Conservation (phyloP, 202 grass and related monocot genomes). For the Elaeis oleifera region DNA sequence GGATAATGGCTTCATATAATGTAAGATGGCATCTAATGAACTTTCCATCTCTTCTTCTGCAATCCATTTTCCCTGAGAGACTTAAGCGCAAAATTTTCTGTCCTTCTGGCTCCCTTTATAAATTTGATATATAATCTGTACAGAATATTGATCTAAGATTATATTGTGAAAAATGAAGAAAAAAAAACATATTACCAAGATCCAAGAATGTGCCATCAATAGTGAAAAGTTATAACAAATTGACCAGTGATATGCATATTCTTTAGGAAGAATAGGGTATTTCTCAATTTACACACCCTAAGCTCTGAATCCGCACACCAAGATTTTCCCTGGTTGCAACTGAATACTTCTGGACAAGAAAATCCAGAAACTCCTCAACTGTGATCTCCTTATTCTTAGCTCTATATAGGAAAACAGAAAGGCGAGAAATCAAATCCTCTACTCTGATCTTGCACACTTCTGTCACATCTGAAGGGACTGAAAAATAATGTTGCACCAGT, state of each 20-base stretch:
- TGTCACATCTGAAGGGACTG: constrained; percentile 7
- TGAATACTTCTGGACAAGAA: constrained; percentile 19
- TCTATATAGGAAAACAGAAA: constrained; percentile 22
- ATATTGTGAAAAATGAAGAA: too few species aligned
- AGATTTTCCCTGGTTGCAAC: constrained; percentile 17
- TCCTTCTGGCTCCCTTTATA: neutral
- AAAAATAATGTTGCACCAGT: constrained; percentile 21
- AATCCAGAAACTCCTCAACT: constrained; percentile 24
- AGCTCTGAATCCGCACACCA: constrained; percentile 16
- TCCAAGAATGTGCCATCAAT: too few species aligned
- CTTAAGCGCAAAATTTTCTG: neutral
- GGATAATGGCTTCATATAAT: neutral
- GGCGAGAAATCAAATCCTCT: constrained; percentile 20
- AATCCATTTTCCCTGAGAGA: neutral
- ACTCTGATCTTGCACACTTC: constrained; percentile 22
- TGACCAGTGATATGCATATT: too few species aligned
- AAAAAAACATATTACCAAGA: too few species aligned
- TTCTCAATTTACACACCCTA: constrained; percentile 7
- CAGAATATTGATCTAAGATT: too few species aligned
- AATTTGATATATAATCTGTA: constrained; percentile 1
- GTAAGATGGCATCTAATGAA: neutral
- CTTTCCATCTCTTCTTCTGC: neutral
- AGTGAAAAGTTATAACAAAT: too few species aligned
- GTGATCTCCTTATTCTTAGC: constrained; percentile 18
- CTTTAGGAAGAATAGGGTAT: too few species aligned